Conservation (phyloP, 2,329 filamentous ascomycete genomes). For the Didymella exigua region DNA sequence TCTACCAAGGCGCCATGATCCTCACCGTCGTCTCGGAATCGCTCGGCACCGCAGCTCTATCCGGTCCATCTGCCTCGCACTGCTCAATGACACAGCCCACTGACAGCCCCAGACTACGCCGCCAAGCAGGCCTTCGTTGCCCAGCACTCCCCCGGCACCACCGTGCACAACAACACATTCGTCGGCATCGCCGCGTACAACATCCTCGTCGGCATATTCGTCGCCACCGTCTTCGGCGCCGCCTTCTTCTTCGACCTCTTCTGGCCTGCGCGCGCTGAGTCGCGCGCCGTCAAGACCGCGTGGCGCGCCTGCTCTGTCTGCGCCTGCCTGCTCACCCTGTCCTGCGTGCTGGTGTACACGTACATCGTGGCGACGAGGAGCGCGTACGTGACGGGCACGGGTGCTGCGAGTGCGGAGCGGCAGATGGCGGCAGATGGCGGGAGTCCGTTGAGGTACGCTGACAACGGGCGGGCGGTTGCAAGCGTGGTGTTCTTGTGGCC, state of each 20-base stretch:
- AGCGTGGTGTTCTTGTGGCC: constrained; percentile 61
- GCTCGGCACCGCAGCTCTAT: constrained; percentile 61
- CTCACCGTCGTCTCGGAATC: constrained; percentile 63
- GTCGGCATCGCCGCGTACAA: constrained; percentile 63
- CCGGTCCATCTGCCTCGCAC: constrained; percentile 47
- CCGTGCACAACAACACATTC: constrained; percentile 61
- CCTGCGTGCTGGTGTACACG: constrained; percentile 57
- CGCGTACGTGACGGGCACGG: constrained; percentile 55
- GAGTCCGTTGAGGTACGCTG: constrained; percentile 52
- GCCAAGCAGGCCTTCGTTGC: constrained; percentile 59
- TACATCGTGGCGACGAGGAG: constrained; percentile 56
- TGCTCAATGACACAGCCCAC: neutral
- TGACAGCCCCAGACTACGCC: constrained; percentile 55
- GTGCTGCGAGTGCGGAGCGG: constrained; percentile 34
- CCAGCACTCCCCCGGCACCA: constrained; percentile 46
- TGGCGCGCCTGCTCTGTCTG: constrained; percentile 61
- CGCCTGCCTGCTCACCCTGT: constrained; percentile 55
- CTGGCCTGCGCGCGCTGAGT: constrained; percentile 62
- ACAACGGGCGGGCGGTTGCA: constrained; percentile 58
- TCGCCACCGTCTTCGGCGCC: constrained; percentile 63
- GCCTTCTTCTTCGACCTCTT: constrained; percentile 68
- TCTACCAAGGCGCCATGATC: constrained; percentile 66
- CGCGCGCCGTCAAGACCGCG: constrained; percentile 55
- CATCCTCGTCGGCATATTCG: constrained; percentile 63
- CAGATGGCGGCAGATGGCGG: constrained; percentile 47